A percentile compares a stretch with the other conserved stretches of the same genome.
Conservation (phyloP, 177 flowering plant species). For the Tripterygium wilfordii region DNA sequence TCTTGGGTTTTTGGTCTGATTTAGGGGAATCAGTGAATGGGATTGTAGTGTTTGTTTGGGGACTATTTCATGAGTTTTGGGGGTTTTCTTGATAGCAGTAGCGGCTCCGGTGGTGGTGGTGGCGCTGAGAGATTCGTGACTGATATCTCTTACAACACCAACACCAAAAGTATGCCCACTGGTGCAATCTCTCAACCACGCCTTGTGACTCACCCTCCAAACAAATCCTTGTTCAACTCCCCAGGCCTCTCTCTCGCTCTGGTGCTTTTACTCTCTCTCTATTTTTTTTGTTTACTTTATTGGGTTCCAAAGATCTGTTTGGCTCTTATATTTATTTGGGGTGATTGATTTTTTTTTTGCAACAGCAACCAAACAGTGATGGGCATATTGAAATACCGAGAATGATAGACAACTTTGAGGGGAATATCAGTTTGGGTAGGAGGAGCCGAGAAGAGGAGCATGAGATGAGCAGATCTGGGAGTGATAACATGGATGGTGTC, state of each 20-base stretch:
- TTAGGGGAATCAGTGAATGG: too few species aligned
- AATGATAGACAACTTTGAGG: conserved; percentile 45
- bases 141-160: conserved; percentile 47
- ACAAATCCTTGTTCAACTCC: conserved; percentile 74
- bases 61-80: conserved; percentile 93
- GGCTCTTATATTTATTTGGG: conserved; percentile 1
- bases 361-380: conserved; percentile 67
- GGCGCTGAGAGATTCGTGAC: conserved; percentile 52
- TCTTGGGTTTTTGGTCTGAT: too few species aligned
- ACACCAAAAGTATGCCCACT: conserved; percentile 54
- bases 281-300: background rate
- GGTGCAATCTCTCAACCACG: conserved; percentile 60
- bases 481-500: conserved; percentile 81
- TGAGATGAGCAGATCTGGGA: conserved; percentile 96
- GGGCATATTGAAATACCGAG: conserved; percentile 49
- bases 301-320: too few species aligned
- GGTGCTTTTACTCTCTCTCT: conserved; percentile 33
- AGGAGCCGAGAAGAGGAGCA: conserved; percentile 77
- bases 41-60: too few species aligned
- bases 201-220: conserved; percentile 37
- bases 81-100: conserved; percentile 54
- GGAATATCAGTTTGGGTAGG: conserved; percentile 31
- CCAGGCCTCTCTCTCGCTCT: conserved; percentile 97
- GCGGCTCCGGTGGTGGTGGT: conserved; percentile 29
- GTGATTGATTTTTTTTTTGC: conserved; percentile 2